Percentiles rank a stretch among this genome's conserved stretches.
Conservation (phyloP, 2,329 filamentous ascomycete species). For the Penicillium digitatum region DNA sequence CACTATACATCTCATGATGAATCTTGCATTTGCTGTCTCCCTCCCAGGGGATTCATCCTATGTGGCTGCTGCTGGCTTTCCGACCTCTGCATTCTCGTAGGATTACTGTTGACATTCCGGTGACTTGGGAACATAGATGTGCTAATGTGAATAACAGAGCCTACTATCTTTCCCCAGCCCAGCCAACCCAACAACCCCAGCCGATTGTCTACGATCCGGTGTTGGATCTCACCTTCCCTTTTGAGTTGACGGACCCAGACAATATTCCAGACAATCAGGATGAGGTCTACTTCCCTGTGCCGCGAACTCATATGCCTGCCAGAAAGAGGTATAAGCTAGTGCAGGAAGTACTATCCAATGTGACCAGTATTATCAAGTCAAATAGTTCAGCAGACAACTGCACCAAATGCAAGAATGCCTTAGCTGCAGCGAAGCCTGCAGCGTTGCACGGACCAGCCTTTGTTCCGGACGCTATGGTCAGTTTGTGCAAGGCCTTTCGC, state of each 20-base stretch:
- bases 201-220: slow-evolving; percentile 53
- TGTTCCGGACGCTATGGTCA: slow-evolving; percentile 51
- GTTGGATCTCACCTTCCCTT: slow-evolving; percentile 52
- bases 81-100: slow-evolving; percentile 49
- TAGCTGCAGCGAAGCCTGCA: slow-evolving; percentile 50
- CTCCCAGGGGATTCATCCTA: slow-evolving; percentile 24
- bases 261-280: slow-evolving; percentile 51
- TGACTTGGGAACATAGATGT: neutral
- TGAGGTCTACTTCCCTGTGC: slow-evolving; percentile 49
- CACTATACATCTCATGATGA: neutral
- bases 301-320: slow-evolving; percentile 45
- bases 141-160: slow-evolving; percentile 21
- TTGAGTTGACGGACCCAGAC: slow-evolving; percentile 53
- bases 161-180: slow-evolving; percentile 46
- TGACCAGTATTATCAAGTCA: slow-evolving; percentile 47
- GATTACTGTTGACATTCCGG: neutral
- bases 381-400: slow-evolving; percentile 45
- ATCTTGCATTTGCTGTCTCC: slow-evolving; percentile 4
- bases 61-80: slow-evolving; percentile 46
- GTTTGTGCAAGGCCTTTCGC: slow-evolving; percentile 48
- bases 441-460: slow-evolving; percentile 49
- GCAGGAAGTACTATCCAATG: slow-evolving; percentile 36
- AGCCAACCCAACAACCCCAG: slow-evolving; percentile 50
- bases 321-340: slow-evolving; percentile 43
- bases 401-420: slow-evolving; percentile 51